Percentiles rank a stretch among this genome's conserved stretches.
These are phyloP conservation scores for Leccinum pachyderme DNA, from an alignment of 1,284 basidiomycete genomes.

Conservation along the genomic window DNA sequence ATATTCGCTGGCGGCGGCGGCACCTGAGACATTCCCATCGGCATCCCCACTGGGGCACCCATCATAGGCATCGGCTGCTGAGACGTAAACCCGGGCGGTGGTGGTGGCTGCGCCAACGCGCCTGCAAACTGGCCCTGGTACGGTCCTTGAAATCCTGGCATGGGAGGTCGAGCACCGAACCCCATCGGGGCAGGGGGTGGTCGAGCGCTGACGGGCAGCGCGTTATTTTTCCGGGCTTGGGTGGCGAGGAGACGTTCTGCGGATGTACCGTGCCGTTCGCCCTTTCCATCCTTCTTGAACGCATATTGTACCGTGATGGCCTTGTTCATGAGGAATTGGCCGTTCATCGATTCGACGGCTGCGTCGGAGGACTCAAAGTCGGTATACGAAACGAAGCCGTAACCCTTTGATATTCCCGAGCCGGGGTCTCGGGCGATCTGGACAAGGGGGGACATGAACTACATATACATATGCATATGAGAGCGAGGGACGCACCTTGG, in stretches of 20 bases:
- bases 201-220: constrained; percentile 70
- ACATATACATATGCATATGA: not conserved
- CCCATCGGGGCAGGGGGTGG: constrained; percentile 66
- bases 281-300: constrained; percentile 98
- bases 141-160: constrained; percentile 64
- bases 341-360: constrained; percentile 95
- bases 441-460: constrained; percentile 4
- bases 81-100: constrained; percentile 67
- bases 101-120: constrained; percentile 67
- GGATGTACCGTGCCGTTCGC: constrained; percentile 93
- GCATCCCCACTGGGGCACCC: constrained; percentile 32
- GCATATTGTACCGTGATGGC: constrained; percentile 96
- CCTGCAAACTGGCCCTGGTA: constrained; percentile 91
- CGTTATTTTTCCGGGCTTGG: constrained; percentile 94
- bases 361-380: constrained; percentile 97
- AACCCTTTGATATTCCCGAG: constrained; percentile 88
- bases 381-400: constrained; percentile 95
- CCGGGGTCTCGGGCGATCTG: constrained; percentile 90
- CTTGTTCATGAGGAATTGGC: constrained; percentile 97
- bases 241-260: constrained; percentile 94
- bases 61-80: constrained; percentile 48
- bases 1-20: constrained; percentile 31
- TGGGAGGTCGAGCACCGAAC: constrained; percentile 61
- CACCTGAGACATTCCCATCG: constrained; percentile 41
- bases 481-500: constrained; percentile 66